phyloP scores from a whole-genome alignment of 1,139 yeast genomes.

The Ashbya aceris region DNA sequence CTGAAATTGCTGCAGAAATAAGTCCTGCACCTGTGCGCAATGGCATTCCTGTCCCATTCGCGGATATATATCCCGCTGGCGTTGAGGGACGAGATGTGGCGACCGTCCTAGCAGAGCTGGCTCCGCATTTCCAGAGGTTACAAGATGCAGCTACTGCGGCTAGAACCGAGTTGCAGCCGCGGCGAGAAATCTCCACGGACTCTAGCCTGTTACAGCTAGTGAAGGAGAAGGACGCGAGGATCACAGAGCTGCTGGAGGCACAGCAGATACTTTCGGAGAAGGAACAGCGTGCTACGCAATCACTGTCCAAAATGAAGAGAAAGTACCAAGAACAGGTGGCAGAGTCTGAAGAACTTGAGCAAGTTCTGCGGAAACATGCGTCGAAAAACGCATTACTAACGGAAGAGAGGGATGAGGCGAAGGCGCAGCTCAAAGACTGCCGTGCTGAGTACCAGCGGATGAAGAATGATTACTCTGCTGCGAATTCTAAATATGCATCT shows the following conservation, averaged over 20 bases:
- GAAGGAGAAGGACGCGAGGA: slow-evolving; percentile 29
- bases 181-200: slow-evolving; percentile 7
- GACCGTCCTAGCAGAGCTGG: slow-evolving; percentile 16
- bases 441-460: slow-evolving; percentile 4
- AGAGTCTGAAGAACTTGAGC: slow-evolving; percentile 28
- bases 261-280: slow-evolving; percentile 70
- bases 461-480: slow-evolving; percentile 14
- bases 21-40: not conserved
- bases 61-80: not conserved
- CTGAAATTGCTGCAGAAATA: not conserved
- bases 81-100: not conserved
- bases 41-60: not conserved
- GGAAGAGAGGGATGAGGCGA: slow-evolving; percentile 29
- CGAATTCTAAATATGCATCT: slow-evolving; percentile 29
- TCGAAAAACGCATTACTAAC: slow-evolving; percentile 8
- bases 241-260: slow-evolving; percentile 55
- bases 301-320: slow-evolving; percentile 55
- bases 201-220: slow-evolving; percentile 11
- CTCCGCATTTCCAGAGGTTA: slow-evolving; percentile 7
- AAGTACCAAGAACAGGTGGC: slow-evolving; percentile 39
- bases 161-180: not conserved
- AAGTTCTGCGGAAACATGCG: not conserved
- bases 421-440: slow-evolving; percentile 15
- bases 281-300: slow-evolving; percentile 41
- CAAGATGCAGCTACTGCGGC: no score